These are phyloP conservation scores for Colletotrichum tanaceti DNA, from an alignment of 2,329 filamentous ascomycete species.

Conservation along the genomic window DNA sequence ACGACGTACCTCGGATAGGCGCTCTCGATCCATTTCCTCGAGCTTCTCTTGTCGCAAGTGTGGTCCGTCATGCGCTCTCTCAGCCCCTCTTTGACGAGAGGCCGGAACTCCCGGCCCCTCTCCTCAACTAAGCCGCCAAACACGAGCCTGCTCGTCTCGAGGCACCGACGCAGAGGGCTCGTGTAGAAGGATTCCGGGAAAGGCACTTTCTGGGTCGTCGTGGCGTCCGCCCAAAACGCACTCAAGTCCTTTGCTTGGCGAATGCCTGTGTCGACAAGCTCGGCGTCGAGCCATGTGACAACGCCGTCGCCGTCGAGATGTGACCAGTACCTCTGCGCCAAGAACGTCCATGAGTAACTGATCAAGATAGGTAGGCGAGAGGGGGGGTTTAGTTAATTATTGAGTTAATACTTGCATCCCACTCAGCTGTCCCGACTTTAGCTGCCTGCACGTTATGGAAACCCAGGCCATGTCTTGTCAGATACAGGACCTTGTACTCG, in stretches of 20 bases:
- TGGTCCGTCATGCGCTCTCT: constrained; percentile 70
- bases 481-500: constrained; percentile 64
- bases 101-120: constrained; percentile 57
- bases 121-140: constrained; percentile 56
- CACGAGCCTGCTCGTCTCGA: constrained; percentile 65
- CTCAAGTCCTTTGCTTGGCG: constrained; percentile 64
- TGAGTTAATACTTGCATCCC: constrained; percentile 59
- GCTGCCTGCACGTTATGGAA: constrained; percentile 61
- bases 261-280: constrained; percentile 64
- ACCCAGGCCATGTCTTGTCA: constrained; percentile 69
- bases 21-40: constrained; percentile 59
- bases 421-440: constrained; percentile 67
- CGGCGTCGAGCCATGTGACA: constrained; percentile 55
- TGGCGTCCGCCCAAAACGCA: constrained; percentile 61
- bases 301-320: constrained; percentile 54
- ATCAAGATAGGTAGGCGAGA: neutral
- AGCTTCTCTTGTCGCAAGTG: constrained; percentile 69
- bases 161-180: constrained; percentile 68
- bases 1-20: constrained; percentile 63
- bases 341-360: neutral
- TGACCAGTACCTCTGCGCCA: constrained; percentile 51
- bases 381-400: too few species aligned
- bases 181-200: constrained; percentile 66
- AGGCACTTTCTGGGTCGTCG: constrained; percentile 60
- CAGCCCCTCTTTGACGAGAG: constrained; percentile 67